A percentile compares a stretch with the other conserved stretches of the same genome.
These are phyloP conservation scores for Neurospora sp. DNA, from an alignment of 495 filamentous ascomycete genomes.

Conservation along the genomic window DNA sequence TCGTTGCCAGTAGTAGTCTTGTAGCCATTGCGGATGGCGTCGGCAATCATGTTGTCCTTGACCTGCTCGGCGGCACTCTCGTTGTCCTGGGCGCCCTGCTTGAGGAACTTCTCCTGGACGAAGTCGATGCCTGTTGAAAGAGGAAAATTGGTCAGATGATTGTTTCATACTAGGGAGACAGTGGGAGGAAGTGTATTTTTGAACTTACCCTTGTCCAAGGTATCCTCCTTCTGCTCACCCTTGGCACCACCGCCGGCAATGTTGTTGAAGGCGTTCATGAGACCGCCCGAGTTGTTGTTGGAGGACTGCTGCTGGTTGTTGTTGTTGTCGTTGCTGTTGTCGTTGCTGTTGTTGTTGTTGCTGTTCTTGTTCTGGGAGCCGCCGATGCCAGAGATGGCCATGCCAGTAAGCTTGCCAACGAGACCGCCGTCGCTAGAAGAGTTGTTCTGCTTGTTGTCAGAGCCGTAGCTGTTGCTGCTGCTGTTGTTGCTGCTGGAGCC, in stretches of 20 bases:
- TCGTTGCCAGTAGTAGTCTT: constrained; percentile 52
- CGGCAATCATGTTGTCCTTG: constrained; percentile 60
- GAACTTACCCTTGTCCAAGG: constrained; percentile 49
- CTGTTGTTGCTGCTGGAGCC: constrained; percentile 6
- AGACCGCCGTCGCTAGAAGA: constrained; percentile 16
- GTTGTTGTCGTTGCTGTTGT: constrained; percentile 3
- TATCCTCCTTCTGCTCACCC: constrained; percentile 63
- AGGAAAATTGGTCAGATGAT: not conserved
- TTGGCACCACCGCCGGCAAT: constrained; percentile 53
- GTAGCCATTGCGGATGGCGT: constrained; percentile 53
- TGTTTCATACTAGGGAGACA: not conserved
- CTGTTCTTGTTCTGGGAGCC: constrained; percentile 7
- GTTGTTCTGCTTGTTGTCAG: constrained; percentile 10
- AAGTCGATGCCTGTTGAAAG: constrained; percentile 47
- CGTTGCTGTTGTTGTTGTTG: constrained; percentile 4
- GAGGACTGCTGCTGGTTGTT: constrained; percentile 8
- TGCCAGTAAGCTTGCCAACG: constrained; percentile 38
- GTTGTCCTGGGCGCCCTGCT: constrained; percentile 55
- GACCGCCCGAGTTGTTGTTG: constrained; percentile 10
- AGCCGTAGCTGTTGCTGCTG: constrained; percentile 6
- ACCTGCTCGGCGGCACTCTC: constrained; percentile 63
- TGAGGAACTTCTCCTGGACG: constrained; percentile 57
- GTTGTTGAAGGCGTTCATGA: constrained; percentile 50
- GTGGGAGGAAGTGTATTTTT: not conserved
- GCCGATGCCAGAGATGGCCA: not conserved